Percentiles rank a stretch among this genome's conserved stretches.
These are phyloP conservation scores for Leptomonas seymouri DNA, from an alignment of 208 protist genomes.

Conservation along the genomic window DNA sequence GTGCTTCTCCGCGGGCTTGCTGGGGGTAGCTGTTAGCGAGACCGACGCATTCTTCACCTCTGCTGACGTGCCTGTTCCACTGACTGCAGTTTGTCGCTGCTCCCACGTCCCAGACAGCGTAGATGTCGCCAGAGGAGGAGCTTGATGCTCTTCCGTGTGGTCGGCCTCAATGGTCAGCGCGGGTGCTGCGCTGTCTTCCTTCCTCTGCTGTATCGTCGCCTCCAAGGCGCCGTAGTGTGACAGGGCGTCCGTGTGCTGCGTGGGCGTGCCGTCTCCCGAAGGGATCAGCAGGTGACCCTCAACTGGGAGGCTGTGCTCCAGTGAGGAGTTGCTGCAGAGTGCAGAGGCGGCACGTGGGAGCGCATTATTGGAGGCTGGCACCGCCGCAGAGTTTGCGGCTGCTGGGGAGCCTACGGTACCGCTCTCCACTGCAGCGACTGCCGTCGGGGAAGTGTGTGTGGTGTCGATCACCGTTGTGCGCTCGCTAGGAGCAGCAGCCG, in stretches of 20 bases:
- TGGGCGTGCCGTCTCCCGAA: neutral
- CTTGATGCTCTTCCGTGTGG: slow-evolving; percentile 2
- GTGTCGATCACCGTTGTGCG: neutral
- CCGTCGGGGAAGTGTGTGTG: neutral
- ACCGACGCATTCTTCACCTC: neutral
- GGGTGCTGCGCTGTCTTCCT: neutral
- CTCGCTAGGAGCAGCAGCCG: neutral
- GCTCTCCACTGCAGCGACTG: neutral
- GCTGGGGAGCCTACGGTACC: no score
- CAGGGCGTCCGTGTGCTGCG: neutral
- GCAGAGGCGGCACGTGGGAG: neutral
- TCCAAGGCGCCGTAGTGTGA: neutral
- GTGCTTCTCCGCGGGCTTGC: neutral
- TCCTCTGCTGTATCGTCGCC: neutral
- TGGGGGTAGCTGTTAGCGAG: neutral
- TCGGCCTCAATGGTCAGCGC: neutral
- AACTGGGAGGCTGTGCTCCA: slow-evolving; percentile 26
- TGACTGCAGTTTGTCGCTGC: neutral
- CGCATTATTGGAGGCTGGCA: neutral
- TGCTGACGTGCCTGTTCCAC: neutral
- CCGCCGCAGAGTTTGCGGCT: neutral
- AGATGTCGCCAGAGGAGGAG: neutral
- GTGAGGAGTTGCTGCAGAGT: neutral
- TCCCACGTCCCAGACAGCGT: neutral
- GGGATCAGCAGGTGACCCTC: slow-evolving; percentile 9